Conservation (phyloP, 2,329 filamentous ascomycete species). For the Hymenoscyphus linearis region DNA sequence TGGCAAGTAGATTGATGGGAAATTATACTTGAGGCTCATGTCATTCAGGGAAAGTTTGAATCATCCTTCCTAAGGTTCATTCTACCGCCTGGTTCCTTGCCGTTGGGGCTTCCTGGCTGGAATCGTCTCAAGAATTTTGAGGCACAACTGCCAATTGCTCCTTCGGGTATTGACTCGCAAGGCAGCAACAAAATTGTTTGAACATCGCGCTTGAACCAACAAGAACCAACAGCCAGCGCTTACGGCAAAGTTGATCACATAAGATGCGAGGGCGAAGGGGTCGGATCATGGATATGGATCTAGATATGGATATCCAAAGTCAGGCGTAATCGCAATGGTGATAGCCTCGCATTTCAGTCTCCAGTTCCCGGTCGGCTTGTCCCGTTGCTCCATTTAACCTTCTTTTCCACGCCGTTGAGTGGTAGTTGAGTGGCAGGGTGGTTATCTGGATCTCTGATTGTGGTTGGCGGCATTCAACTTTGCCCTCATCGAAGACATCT, state of each 20-base stretch:
- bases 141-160: background rate
- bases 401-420: background rate
- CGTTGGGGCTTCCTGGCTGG: slow-evolving; percentile 1
- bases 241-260: background rate
- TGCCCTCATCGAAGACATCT: background rate
- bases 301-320: background rate
- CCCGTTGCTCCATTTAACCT: slow-evolving; percentile 2
- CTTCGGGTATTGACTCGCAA: background rate
- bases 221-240: background rate
- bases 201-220: background rate
- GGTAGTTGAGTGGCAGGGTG: background rate
- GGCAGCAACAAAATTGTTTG: background rate
- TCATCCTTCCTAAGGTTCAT: background rate
- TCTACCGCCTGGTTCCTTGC: background rate
- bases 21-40: background rate
- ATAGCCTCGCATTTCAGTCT: background rate
- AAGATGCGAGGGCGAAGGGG: background rate
- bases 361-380: slow-evolving; percentile 8
- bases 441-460: too few species aligned
- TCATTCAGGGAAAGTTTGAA: background rate
- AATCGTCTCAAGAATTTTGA: background rate
- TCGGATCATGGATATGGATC: background rate
- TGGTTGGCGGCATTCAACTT: background rate
- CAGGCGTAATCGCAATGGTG: background rate
- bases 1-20: background rate